A percentile compares a stretch with the other conserved stretches of the same genome.
These are phyloP conservation scores for Thecaphora thlaspeos DNA, from an alignment of 1,284 basidiomycete species.

Conservation along the genomic window DNA sequence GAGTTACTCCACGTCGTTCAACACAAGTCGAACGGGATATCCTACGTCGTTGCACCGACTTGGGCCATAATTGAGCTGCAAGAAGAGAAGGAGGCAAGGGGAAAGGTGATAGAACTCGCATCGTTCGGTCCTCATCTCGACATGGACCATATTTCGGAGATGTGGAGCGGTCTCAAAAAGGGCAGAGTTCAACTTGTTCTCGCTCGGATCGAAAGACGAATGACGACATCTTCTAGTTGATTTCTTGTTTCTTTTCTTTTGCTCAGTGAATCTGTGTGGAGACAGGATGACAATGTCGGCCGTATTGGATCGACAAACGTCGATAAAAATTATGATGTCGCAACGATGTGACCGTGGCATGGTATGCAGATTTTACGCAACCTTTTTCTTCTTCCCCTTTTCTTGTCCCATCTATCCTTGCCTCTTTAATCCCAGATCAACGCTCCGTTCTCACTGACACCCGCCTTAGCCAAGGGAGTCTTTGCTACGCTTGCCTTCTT, in stretches of 20 bases:
- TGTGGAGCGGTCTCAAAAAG: background rate
- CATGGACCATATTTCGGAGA: conserved; percentile 28
- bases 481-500: conserved; percentile 4
- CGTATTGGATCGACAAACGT: no score
- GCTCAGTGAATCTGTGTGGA: no score
- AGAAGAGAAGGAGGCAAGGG: background rate
- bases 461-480: conserved; percentile 18
- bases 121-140: conserved; percentile 18
- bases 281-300: no score
- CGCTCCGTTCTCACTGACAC: conserved; percentile 29
- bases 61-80: conserved; percentile 3
- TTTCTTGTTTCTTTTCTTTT: no score
- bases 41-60: conserved; percentile 1
- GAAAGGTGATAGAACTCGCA: background rate
- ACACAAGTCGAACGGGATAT: background rate
- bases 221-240: no score
- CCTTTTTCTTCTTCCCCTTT: conserved; percentile 6
- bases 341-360: no score
- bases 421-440: conserved; percentile 34
- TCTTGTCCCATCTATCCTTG: no score
- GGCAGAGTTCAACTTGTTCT: no score
- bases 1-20: background rate
- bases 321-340: no score
- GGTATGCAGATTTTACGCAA: no score
- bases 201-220: no score